Evolutionary conservation across 371 early-diverging fungal genomes (phyloP), one percentile per base, ranked within the genome.

Genomic region (Dinochytrium kinnereticum): DNA sequence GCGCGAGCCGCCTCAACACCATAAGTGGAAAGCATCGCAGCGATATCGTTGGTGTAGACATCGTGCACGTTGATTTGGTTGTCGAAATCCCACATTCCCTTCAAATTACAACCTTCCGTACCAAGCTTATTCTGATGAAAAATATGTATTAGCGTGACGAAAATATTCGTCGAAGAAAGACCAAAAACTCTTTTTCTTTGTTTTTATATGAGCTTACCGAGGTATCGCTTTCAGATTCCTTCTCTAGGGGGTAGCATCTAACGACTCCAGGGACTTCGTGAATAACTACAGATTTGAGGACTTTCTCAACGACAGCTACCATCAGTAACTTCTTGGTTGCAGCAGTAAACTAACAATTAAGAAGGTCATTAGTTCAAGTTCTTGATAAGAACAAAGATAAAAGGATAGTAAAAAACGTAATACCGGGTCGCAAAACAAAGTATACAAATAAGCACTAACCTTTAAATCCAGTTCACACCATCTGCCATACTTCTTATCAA

Each of bases 1-100:
- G 87, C 88, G 24, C 99, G 89, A 2, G 99, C 99, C 2, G 99
- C 99, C 84, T 99, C 99, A 26, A 99, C 97, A 81, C 99, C 99
- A 85, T 99, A 98, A 0, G 95, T 94, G 21, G 85, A 83, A 49
- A 95, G 85, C 17, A 99, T 91, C 15, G 96, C 95, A 51, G 94
- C 92, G 84, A 99, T 95, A 80, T 99, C 99, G 88, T 99, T 99
- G 75, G 99, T 95, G 80, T 94, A 91, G 70, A 98, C 92, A 51
- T 86, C 83, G 83, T 94, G 88, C 61, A 97, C 83, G 77, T 98
- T 95, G 72, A 97, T 89, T 53, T 70, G 68, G 51, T 75, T 24
- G 38, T 55, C 67, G 59, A 70, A 82, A 5, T 88, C 85, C 98
- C 97, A 98, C 84, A 98, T 92, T 69, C 96, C 98, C 59, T 83